These are phyloP conservation scores for Calonectria pteridis DNA, from an alignment of 2,329 filamentous ascomycete species.

Conservation along the genomic window DNA sequence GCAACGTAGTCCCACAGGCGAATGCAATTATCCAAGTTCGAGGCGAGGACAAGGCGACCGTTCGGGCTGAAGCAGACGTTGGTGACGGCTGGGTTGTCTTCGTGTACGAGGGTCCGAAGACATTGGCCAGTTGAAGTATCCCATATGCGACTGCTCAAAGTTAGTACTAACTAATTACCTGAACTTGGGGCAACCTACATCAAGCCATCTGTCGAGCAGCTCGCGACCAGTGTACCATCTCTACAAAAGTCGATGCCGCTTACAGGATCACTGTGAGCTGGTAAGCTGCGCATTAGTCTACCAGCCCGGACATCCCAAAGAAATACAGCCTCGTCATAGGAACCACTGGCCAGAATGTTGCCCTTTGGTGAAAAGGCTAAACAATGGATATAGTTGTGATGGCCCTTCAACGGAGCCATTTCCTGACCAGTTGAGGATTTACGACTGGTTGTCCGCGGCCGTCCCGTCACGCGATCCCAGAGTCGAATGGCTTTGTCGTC, in stretches of 20 bases:
- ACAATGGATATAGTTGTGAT: constrained; percentile 96
- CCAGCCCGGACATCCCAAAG: constrained; percentile 95
- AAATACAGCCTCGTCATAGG: constrained; percentile 97
- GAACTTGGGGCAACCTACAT: constrained; percentile 67
- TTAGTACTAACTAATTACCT: constrained; percentile 29
- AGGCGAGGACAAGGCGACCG: constrained; percentile 91
- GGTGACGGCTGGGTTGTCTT: constrained; percentile 92
- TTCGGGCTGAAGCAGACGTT: constrained; percentile 95
- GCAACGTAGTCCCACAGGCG: constrained; percentile 96
- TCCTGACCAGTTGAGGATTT: constrained; percentile 54
- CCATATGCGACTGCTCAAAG: constrained; percentile 79
- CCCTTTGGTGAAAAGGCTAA: constrained; percentile 97
- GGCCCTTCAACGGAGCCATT: constrained; percentile 77
- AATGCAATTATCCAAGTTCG: constrained; percentile 89
- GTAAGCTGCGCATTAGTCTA: constrained; percentile 87
- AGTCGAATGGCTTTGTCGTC: constrained; percentile 97
- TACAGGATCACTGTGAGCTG: constrained; percentile 95
- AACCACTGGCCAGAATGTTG: constrained; percentile 95
- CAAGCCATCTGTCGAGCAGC: constrained; percentile 90
- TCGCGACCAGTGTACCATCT: constrained; percentile 92
- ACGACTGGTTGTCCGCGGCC: constrained; percentile 62
- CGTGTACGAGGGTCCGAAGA: constrained; percentile 92
- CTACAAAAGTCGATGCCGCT: constrained; percentile 92
- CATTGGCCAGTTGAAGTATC: constrained; percentile 96
- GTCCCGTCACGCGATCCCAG: constrained; percentile 81